These are phyloP conservation scores for Fusarium torreyae DNA, from an alignment of 2,329 filamentous ascomycete species.

Conservation along the genomic window DNA sequence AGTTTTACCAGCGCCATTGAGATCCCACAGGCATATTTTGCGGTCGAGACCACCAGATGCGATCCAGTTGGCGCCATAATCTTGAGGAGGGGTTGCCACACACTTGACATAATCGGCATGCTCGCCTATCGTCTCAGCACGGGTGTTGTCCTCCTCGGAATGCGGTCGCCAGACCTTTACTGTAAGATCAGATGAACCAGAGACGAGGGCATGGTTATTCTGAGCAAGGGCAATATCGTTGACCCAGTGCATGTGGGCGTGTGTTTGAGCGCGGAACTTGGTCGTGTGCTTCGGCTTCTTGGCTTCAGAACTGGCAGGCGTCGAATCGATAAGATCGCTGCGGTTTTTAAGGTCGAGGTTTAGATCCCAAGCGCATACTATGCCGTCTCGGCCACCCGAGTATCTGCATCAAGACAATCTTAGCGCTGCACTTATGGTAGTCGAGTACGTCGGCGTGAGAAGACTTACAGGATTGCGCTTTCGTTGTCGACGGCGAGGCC, in stretches of 20 bases:
- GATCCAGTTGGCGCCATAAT: conserved; percentile 82
- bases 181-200: conserved; percentile 92
- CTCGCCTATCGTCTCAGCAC: conserved; percentile 82
- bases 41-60: conserved; percentile 94
- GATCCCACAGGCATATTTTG: conserved; percentile 93
- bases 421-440: conserved; percentile 27
- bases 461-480: conserved; percentile 85
- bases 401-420: conserved; percentile 72
- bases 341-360: conserved; percentile 73
- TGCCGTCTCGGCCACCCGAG: conserved; percentile 94
- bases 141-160: conserved; percentile 67
- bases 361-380: conserved; percentile 96
- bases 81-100: conserved; percentile 79
- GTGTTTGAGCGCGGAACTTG: conserved; percentile 72
- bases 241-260: conserved; percentile 95
- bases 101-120: conserved; percentile 98
- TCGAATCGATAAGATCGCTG: conserved; percentile 49
- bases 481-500: conserved; percentile 88
- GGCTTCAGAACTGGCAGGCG: conserved; percentile 48
- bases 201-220: conserved; percentile 84
- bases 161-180: conserved; percentile 93
- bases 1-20: conserved; percentile 87
- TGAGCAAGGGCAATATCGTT: conserved; percentile 90
- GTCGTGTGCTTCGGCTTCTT: conserved; percentile 63
- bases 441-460: conserved; percentile 9